Percentiles rank a stretch among this genome's conserved stretches.
phyloP scores from a whole-genome alignment of 441 rosid species.

The Euphorbia celastroides region DNA sequence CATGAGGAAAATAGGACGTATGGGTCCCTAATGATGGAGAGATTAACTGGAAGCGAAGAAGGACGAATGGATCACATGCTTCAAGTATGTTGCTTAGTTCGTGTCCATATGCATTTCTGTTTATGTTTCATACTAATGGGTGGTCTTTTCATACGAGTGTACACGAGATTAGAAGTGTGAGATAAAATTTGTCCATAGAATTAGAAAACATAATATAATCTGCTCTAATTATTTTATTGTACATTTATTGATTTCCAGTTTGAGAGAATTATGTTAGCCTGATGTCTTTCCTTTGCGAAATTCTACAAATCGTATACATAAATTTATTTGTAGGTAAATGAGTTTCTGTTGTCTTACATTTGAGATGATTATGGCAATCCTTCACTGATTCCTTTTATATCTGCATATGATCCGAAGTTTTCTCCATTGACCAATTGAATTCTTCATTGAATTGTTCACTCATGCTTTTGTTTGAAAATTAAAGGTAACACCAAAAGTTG shows the following conservation, averaged over 20 bases:
- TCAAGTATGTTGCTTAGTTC: slow-evolving; percentile 43
- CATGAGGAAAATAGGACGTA: slow-evolving; percentile 56
- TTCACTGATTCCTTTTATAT: not conserved
- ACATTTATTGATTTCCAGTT: not conserved
- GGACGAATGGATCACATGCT: slow-evolving; percentile 90
- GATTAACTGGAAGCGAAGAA: slow-evolving; percentile 68
- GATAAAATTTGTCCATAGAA: not conserved
- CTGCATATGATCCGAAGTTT: not conserved
- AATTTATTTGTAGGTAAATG: not conserved
- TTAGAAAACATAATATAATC: not conserved
- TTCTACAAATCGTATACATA: not conserved
- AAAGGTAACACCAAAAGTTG: too few relatives aligned
- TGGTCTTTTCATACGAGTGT: not conserved
- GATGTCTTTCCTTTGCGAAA: slow-evolving; percentile 2
- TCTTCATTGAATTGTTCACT: not conserved
- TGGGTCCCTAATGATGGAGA: slow-evolving; percentile 80
- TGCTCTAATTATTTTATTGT: not conserved
- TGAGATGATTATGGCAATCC: not conserved
- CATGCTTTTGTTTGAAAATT: too few relatives aligned
- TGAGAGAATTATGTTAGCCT: not conserved
- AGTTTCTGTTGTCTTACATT: not conserved
- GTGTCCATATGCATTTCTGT: slow-evolving; percentile 2
- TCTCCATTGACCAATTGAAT: not conserved
- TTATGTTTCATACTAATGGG: not conserved
- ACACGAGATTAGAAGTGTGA: not conserved